Percentiles rank a stretch among this genome's conserved stretches.
Evolutionary conservation across 2,329 filamentous ascomycete genomes (phyloP).

Genomic region (Grosmannia serpens): DNA sequence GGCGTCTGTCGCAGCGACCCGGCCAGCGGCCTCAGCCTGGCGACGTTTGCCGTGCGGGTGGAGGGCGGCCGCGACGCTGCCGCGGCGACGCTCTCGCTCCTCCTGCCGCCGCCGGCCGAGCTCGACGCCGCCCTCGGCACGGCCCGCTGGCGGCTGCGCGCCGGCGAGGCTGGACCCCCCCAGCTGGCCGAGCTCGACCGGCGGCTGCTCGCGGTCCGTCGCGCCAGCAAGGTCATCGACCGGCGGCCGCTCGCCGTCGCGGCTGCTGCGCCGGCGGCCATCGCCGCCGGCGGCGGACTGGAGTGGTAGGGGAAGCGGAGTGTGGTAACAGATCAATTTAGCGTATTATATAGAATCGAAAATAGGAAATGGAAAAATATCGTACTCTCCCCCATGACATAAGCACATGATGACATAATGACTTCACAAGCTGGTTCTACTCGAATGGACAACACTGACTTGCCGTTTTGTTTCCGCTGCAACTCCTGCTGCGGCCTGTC

Average conservation of each 20-base stretch:
- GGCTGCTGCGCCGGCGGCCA: constrained; percentile 20
- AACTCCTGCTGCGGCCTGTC: background rate
- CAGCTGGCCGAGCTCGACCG: constrained; percentile 32
- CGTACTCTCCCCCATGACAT: no score
- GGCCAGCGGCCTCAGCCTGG: constrained; percentile 53
- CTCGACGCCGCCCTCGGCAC: constrained; percentile 71
- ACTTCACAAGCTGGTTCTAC: background rate
- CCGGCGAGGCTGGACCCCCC: constrained; percentile 43
- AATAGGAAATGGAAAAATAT: no score
- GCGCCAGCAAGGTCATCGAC: constrained; percentile 28
- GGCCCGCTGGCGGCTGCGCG: constrained; percentile 64
- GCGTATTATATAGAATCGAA: no score
- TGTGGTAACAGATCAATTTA: background rate
- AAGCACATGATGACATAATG: background rate
- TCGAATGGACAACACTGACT: background rate
- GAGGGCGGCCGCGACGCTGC: background rate
- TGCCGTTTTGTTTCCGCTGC: background rate
- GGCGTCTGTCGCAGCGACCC: constrained; percentile 67
- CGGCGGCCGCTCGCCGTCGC: background rate
- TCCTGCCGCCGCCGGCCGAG: constrained; percentile 69
- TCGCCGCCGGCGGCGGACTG: constrained; percentile 17
- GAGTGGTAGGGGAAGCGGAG: constrained; percentile 30
- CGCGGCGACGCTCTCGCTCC: constrained; percentile 49
- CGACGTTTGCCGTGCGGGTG: constrained; percentile 60
- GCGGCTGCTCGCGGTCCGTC: constrained; percentile 20